Evolutionary conservation across 2,329 filamentous ascomycete genomes (phyloP).

Genomic region (Alternaria longipes): DNA sequence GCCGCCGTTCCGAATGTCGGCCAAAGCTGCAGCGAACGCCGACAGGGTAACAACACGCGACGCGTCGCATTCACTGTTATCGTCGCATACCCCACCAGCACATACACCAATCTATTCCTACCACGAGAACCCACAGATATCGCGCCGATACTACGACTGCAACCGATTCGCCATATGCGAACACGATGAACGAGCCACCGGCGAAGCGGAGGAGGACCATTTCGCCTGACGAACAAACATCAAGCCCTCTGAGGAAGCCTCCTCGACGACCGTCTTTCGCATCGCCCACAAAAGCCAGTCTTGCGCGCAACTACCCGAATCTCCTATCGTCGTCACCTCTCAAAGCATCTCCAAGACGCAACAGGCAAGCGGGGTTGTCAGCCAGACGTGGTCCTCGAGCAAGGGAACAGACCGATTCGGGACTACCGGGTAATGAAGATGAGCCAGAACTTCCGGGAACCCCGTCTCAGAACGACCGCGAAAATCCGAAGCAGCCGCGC

Average conservation of each 20-base stretch:
- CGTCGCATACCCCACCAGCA: slow-evolving; percentile 14
- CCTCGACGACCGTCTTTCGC: slow-evolving; percentile 49
- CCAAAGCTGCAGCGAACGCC: slow-evolving; percentile 34
- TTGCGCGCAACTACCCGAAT: slow-evolving; percentile 51
- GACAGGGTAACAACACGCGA: slow-evolving; percentile 37
- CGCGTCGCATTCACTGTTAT: slow-evolving; percentile 35
- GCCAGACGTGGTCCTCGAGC: slow-evolving; percentile 8
- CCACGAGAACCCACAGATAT: not conserved
- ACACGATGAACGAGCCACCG: slow-evolving; percentile 43
- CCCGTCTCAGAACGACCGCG: slow-evolving; percentile 24
- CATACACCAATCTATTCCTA: slow-evolving; percentile 4
- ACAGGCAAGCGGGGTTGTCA: slow-evolving; percentile 21
- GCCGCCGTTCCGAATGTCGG: slow-evolving; percentile 38
- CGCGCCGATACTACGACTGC: not conserved
- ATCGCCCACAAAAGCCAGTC: slow-evolving; percentile 53
- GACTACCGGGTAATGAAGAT: slow-evolving; percentile 5
- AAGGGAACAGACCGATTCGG: slow-evolving; percentile 20
- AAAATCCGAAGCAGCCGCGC: slow-evolving; percentile 32
- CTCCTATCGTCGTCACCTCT: slow-evolving; percentile 31
- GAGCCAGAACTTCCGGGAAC: slow-evolving; percentile 34
- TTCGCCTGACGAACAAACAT: slow-evolving; percentile 35
- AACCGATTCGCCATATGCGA: not conserved
- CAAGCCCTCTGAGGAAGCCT: slow-evolving; percentile 43
- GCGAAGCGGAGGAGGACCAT: slow-evolving; percentile 49
- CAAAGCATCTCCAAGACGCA: slow-evolving; percentile 9